Evolutionary conservation across 192 early-diverging fungal species (phyloP).

Genomic region (Globomyces pollinis-pini): DNA sequence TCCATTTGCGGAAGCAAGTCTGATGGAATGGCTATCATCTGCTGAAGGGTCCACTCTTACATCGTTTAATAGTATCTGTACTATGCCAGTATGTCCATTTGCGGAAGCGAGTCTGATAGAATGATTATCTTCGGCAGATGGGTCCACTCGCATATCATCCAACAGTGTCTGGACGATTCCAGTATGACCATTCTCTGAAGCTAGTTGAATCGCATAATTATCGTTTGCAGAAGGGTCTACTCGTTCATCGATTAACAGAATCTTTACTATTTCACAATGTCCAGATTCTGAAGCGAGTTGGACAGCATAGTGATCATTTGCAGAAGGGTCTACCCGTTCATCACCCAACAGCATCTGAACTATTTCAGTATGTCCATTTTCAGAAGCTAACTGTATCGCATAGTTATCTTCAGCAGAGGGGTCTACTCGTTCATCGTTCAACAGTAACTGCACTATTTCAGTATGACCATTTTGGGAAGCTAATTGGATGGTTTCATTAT

Average conservation of each 20-base stretch:
- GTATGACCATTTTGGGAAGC: constrained; percentile 18
- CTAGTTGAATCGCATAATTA: neutral
- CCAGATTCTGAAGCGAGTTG: neutral
- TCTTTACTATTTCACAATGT: constrained; percentile 3
- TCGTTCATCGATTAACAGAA: neutral
- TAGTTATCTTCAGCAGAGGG: neutral
- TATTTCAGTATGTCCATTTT: constrained; percentile 12
- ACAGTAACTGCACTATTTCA: constrained; percentile 12
- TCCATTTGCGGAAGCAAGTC: neutral
- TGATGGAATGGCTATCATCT: neutral
- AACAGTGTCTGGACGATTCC: constrained; percentile 5
- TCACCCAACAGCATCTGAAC: constrained; percentile 13
- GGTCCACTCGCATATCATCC: neutral
- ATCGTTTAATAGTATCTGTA: neutral
- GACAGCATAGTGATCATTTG: neutral
- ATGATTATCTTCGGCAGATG: neutral
- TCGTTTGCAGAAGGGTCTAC: neutral
- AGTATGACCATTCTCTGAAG: neutral
- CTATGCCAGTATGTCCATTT: neutral
- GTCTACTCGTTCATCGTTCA: constrained; percentile 9
- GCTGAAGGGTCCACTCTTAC: neutral
- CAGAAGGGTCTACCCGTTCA: neutral
- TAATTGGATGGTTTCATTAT: constrained; percentile 10
- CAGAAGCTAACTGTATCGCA: constrained; percentile 4
- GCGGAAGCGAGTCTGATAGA: neutral